A percentile compares a stretch with the other conserved stretches of the same genome.
Evolutionary conservation across 495 filamentous ascomycete species (phyloP).

Genomic region (Aspergillus taichungensis): DNA sequence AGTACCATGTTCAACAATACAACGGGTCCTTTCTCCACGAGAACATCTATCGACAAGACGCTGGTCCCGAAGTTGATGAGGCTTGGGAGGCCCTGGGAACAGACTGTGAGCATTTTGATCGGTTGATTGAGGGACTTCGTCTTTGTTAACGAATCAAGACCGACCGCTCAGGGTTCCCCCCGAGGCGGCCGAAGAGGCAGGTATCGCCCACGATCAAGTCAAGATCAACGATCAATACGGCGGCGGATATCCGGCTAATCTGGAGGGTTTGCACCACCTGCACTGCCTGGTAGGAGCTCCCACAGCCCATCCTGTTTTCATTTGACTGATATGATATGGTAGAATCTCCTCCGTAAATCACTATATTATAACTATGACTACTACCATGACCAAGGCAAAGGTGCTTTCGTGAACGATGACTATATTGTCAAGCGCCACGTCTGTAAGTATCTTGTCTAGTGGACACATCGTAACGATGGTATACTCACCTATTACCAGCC

Average conservation of each 20-base stretch:
- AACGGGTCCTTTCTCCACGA: constrained; percentile 47
- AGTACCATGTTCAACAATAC: constrained; percentile 17
- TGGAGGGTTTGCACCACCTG: constrained; percentile 50
- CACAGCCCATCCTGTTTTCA: too few relatives aligned
- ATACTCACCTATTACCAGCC: constrained; percentile 7
- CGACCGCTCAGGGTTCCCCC: constrained; percentile 29
- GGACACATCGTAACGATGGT: too few relatives aligned
- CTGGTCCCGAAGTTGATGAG: constrained; percentile 46
- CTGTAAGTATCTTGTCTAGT: constrained; percentile 18
- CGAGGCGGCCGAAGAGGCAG: constrained; percentile 28
- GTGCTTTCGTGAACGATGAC: constrained; percentile 42
- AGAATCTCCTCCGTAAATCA: constrained; percentile 47
- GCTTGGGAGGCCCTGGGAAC: constrained; percentile 49
- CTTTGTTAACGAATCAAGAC: constrained; percentile 16
- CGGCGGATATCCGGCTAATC: constrained; percentile 44
- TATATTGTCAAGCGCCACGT: constrained; percentile 40
- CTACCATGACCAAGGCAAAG: constrained; percentile 37
- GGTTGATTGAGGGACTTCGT: not conserved
- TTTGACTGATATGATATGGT: not conserved
- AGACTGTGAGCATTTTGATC: constrained; percentile 27
- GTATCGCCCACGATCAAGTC: constrained; percentile 39
- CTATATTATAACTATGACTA: constrained; percentile 50
- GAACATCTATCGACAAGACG: constrained; percentile 42
- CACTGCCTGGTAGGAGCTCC: constrained; percentile 40
- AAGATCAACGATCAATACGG: constrained; percentile 44